Evolutionary conservation across 2,329 filamentous ascomycete genomes (phyloP).

Genomic region (Dichotomopilus funicola): DNA sequence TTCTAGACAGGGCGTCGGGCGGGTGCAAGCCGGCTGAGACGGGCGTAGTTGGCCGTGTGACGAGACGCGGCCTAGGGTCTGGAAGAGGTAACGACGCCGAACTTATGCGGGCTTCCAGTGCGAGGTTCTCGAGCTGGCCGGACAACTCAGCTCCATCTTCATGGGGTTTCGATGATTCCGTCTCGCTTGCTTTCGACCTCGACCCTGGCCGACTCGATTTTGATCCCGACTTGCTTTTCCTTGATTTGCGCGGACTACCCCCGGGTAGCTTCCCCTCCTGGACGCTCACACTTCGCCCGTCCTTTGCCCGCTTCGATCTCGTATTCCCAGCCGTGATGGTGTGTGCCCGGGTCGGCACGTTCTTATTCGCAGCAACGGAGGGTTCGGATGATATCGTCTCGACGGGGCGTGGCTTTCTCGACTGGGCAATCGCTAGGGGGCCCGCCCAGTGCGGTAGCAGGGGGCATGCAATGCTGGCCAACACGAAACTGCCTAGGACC

Average conservation of each 20-base stretch:
- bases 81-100: slow-evolving; percentile 62
- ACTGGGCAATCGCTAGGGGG: slow-evolving; percentile 74
- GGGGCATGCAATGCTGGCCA: slow-evolving; percentile 69
- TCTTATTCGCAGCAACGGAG: slow-evolving; percentile 32
- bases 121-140: slow-evolving; percentile 46
- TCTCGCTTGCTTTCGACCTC: slow-evolving; percentile 22
- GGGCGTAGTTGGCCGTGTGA: slow-evolving; percentile 51
- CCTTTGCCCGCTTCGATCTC: slow-evolving; percentile 43
- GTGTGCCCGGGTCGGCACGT: slow-evolving; percentile 59
- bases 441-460: slow-evolving; percentile 72
- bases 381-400: slow-evolving; percentile 57
- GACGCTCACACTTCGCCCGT: slow-evolving; percentile 40
- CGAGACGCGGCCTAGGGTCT: slow-evolving; percentile 46
- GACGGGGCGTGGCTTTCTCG: slow-evolving; percentile 62
- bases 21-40: slow-evolving; percentile 49
- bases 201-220: slow-evolving; percentile 17
- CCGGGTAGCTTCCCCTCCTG: slow-evolving; percentile 31
- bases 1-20: slow-evolving; percentile 44
- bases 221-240: slow-evolving; percentile 14
- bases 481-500: slow-evolving; percentile 71
- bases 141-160: slow-evolving; percentile 38
- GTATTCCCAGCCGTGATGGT: slow-evolving; percentile 52
- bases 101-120: slow-evolving; percentile 56
- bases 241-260: slow-evolving; percentile 13
- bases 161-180: slow-evolving; percentile 26